phyloP scores from a whole-genome alignment of 2,329 filamentous ascomycete species.

The Myriosclerotinia duriaeana region DNA sequence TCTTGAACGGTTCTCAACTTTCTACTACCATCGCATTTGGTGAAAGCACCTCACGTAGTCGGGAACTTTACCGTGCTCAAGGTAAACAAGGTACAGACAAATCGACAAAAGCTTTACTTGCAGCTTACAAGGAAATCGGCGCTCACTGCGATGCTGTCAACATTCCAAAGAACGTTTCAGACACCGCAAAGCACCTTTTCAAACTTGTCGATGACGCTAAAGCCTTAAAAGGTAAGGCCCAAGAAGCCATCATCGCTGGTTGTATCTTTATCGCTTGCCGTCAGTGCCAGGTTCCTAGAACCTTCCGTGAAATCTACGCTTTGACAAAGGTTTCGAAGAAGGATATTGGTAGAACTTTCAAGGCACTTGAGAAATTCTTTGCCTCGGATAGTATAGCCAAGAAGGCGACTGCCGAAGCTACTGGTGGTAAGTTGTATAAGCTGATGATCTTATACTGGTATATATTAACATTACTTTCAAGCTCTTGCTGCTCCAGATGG shows the following conservation, averaged over 20 bases:
- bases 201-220: constrained; percentile 92
- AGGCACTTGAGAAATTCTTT: constrained; percentile 85
- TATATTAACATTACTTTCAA: constrained; percentile 40
- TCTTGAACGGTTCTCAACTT: constrained; percentile 86
- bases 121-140: constrained; percentile 85
- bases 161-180: constrained; percentile 76
- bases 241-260: constrained; percentile 89
- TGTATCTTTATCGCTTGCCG: constrained; percentile 98
- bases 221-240: constrained; percentile 91
- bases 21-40: constrained; percentile 85
- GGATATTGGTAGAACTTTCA: constrained; percentile 95
- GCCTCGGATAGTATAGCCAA: constrained; percentile 67
- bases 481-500: constrained; percentile 47
- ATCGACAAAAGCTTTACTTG: constrained; percentile 74
- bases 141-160: constrained; percentile 82
- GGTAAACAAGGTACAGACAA: constrained; percentile 81
- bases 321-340: constrained; percentile 95
- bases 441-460: constrained; percentile 30
- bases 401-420: constrained; percentile 48
- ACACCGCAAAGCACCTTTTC: constrained; percentile 91
- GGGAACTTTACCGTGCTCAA: constrained; percentile 79
- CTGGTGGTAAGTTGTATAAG: constrained; percentile 52
- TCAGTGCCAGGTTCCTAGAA: constrained; percentile 80
- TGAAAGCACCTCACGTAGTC: constrained; percentile 66
- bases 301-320: constrained; percentile 91